Base-by-base conservation (phyloP, 2,329 filamentous ascomycete genomes). In the Lasiodiplodia theobromae region DNA sequence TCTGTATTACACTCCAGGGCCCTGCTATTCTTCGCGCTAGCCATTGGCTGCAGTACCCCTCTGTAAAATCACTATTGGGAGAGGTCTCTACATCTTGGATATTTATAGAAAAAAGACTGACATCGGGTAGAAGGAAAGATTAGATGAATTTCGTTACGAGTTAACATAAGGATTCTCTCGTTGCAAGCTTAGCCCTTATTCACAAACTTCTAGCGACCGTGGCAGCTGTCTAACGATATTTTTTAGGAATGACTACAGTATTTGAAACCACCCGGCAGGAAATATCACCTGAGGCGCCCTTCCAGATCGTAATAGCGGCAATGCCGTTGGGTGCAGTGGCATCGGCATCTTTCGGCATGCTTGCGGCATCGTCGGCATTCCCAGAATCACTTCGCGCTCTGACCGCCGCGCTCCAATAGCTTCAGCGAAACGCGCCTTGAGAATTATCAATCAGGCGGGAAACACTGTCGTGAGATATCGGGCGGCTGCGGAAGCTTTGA, bases 331-430 rank as follows among this genome's bases (percentile, higher is more conserved):
- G 34, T 18, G 16, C 12, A 14, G 2, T 8, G 8, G 4, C 60
- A 23, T 25, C 60, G 60, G 60, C 60, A 52, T 63, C 60, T 16
- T 31, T 63, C 60, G 60, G 60, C 60, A 63, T 52, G 8, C 37
- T 2, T 52, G 44, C 60, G 60, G 60, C 60, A 63, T 51, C 23
- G 18, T 52, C 60, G 60, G 60, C 60, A 63, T 7, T 10, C 2
- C 3, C 56, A 23, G n/a, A 8, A 25, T 49, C 28, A 11, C 10
- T 7, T 16, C 56, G 12, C 37, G 56, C 37, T 47, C 60, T 63
- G 44, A 37, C 21, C 56, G 56, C 56, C 37, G 23, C 28, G 3
- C 34, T 52, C 28, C 25, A 52, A 51, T 47, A 47, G 34, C 44
- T 25, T 37, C 60, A 40, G 57, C 38, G 37, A 49, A 38, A 49